These are phyloP conservation scores for Ophiocordyceps unilateralis DNA, from an alignment of 2,329 filamentous ascomycete species.

Conservation along the genomic window DNA sequence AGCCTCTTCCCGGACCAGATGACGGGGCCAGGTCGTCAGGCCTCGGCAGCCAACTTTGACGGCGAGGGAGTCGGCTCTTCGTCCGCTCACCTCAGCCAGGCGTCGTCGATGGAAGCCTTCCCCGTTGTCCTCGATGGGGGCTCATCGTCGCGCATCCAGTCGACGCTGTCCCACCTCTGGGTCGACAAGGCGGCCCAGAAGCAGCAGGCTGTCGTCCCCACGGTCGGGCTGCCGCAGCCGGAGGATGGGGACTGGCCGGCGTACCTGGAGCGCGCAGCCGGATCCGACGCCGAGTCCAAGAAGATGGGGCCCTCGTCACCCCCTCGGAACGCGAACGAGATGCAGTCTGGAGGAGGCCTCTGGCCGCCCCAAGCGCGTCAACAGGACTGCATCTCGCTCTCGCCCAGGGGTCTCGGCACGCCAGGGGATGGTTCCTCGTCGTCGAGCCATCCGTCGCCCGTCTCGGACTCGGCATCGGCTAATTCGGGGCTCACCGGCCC, in stretches of 20 bases:
- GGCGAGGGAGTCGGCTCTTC: neutral
- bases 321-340: neutral
- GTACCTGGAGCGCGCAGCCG: conserved; percentile 1
- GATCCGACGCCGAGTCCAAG: conserved; percentile 5
- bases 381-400: conserved; percentile 4
- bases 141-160: too few species aligned
- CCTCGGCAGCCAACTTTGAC: neutral
- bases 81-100: neutral
- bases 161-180: neutral
- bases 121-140: neutral
- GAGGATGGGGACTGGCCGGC: conserved; percentile 1
- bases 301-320: too few species aligned
- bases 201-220: neutral
- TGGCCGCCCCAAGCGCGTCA: conserved; percentile 1
- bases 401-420: conserved; percentile 2
- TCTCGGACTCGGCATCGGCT: conserved; percentile 4
- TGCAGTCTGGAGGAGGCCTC: conserved; percentile 2
- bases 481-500: conserved; percentile 3
- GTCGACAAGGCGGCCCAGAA: neutral
- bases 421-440: conserved; percentile 2
- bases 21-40: too few species aligned
- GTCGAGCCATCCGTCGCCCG: conserved; percentile 4
- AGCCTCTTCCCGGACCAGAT: conserved; percentile 27
- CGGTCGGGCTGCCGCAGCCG: conserved; percentile 15
- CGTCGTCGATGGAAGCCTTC: neutral